These are phyloP conservation scores for Macadamia integrifolia DNA, from an alignment of 164 flowering plant genomes.

Conservation along the genomic window DNA sequence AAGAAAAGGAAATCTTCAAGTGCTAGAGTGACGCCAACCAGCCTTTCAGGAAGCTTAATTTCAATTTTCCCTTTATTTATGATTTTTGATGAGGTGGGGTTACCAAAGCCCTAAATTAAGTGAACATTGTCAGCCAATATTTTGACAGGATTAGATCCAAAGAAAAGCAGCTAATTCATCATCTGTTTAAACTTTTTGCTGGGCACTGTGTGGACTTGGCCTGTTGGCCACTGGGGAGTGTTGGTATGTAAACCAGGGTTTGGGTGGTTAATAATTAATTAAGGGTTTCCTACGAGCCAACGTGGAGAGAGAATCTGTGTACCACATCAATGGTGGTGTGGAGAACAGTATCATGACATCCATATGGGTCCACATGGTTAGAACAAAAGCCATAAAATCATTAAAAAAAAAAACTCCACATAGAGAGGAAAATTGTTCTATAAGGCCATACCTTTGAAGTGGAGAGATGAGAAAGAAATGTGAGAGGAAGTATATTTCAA, in stretches of 20 bases:
- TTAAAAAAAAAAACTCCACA: no score
- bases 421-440: no score
- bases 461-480: no score
- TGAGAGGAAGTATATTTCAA: no score
- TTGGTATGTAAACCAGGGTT: background rate
- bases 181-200: conserved; percentile 14
- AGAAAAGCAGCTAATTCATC: conserved; percentile 11
- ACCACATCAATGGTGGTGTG: no score
- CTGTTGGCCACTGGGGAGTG: background rate
- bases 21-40: conserved; percentile 18
- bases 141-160: conserved; percentile 32
- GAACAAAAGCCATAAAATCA: no score
- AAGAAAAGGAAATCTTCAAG: conserved; percentile 12
- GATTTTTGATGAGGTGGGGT: conserved; percentile 25
- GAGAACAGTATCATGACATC: no score
- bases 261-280: no score
- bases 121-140: conserved; percentile 25
- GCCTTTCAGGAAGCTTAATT: conserved; percentile 15
- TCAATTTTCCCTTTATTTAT: conserved; percentile 1
- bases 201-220: conserved; percentile 10
- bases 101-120: conserved; percentile 33
- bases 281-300: no score
- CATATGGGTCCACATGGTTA: no score
- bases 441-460: no score
- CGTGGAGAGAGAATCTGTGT: no score